These are phyloP conservation scores for Aureobasidium sp. DNA, from an alignment of 2,329 filamentous ascomycete genomes.

Conservation along the genomic window DNA sequence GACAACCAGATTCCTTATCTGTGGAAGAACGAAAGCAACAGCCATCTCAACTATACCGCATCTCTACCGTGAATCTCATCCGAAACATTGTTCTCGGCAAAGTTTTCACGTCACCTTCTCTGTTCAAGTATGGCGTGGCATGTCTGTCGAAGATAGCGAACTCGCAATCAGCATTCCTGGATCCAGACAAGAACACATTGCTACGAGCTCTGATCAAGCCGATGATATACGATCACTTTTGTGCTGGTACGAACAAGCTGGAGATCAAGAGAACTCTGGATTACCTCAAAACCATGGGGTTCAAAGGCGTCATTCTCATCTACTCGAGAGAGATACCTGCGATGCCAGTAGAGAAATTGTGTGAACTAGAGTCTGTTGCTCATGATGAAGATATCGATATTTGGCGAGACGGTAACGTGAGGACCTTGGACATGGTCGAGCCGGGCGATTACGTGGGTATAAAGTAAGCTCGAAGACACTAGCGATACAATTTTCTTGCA, in stretches of 20 bases:
- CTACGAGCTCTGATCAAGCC: conserved; percentile 38
- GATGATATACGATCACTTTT: conserved; percentile 49
- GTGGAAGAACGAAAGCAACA: background rate
- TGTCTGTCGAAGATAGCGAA: conserved; percentile 33
- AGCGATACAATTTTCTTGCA: background rate
- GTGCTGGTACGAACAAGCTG: conserved; percentile 41
- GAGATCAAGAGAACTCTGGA: conserved; percentile 40
- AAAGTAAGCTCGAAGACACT: conserved; percentile 31
- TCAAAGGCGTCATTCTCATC: conserved; percentile 44
- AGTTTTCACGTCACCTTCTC: conserved; percentile 24
- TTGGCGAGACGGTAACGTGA: conserved; percentile 46
- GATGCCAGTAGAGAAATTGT: background rate
- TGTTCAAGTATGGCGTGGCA: conserved; percentile 24
- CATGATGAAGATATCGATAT: conserved; percentile 27
- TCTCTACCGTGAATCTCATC: conserved; percentile 20
- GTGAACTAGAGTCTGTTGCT: conserved; percentile 15
- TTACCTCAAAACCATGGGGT: conserved; percentile 39
- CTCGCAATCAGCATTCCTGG: conserved; percentile 35
- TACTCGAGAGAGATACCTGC: conserved; percentile 45
- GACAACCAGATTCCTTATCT: background rate
- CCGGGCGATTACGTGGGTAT: conserved; percentile 44
- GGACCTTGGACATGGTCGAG: conserved; percentile 44
- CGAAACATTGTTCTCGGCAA: conserved; percentile 24
- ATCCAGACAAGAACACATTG: conserved; percentile 40
- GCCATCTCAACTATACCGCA: background rate